phyloP scores from a whole-genome alignment of 2,329 filamentous ascomycete species.

The Seiridium unicorne region DNA sequence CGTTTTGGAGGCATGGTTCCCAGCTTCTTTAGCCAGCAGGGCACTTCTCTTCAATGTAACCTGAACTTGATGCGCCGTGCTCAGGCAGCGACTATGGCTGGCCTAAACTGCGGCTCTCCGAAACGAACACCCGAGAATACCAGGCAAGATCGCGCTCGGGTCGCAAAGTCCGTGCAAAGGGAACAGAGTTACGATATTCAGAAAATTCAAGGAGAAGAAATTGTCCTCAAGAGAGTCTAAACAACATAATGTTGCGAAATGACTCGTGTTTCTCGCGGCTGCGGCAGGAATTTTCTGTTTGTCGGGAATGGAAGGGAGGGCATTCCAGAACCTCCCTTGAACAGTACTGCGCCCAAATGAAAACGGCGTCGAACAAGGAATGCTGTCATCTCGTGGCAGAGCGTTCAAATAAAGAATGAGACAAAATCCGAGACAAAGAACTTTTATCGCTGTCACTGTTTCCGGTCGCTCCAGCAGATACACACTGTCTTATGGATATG shows the following conservation, averaged over 20 bases:
- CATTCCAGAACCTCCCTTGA: slow-evolving; percentile 7
- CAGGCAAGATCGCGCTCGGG: not conserved
- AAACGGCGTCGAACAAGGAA: not conserved
- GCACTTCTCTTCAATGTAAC: too few relatives aligned
- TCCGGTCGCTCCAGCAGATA: not conserved
- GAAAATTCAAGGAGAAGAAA: not conserved
- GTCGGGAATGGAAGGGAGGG: not conserved
- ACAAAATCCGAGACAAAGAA: slow-evolving; percentile 1
- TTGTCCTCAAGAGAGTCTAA: not conserved
- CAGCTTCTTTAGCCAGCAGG: not conserved
- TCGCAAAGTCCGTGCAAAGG: not conserved
- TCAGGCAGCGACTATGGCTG: too few relatives aligned
- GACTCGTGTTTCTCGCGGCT: not conserved
- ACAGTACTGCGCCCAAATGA: not conserved
- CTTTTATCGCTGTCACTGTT: not conserved
- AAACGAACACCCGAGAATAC: not conserved
- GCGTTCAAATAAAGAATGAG: not conserved
- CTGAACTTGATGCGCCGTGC: too few relatives aligned
- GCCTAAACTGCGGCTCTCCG: too few relatives aligned
- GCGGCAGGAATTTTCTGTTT: not conserved
- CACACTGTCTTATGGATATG: too few relatives aligned
- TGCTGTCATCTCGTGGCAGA: not conserved
- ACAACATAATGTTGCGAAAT: not conserved
- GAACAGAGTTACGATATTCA: not conserved
- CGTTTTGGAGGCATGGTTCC: not conserved